These are phyloP conservation scores for Hymenoscyphus albidus DNA, from an alignment of 2,329 filamentous ascomycete species.

Conservation along the genomic window DNA sequence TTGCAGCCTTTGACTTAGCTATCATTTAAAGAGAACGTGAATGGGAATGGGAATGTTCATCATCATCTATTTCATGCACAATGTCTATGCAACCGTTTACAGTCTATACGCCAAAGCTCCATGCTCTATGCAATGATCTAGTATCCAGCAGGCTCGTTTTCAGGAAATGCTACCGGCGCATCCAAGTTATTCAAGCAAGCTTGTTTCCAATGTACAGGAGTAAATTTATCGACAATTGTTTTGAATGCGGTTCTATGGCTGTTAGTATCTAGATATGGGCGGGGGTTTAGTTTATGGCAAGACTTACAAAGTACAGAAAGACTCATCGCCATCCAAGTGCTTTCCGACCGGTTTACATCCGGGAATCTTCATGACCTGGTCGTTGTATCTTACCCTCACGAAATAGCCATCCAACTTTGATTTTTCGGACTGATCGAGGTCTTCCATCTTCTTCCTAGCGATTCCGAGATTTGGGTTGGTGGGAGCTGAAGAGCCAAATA, in stretches of 20 bases:
- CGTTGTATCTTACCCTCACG: constrained; percentile 89
- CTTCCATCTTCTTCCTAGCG: constrained; percentile 54
- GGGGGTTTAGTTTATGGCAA: neutral
- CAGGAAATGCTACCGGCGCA: constrained; percentile 30
- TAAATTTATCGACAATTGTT: constrained; percentile 83
- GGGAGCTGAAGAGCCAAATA: constrained; percentile 23
- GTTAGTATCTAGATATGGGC: constrained; percentile 1
- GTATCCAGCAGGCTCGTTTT: constrained; percentile 34
- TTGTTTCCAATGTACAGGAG: constrained; percentile 71
- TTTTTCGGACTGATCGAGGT: constrained; percentile 56
- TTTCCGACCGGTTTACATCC: constrained; percentile 74
- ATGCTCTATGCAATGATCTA: constrained; percentile 14
- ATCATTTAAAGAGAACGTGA: no score
- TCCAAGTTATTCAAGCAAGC: constrained; percentile 58
- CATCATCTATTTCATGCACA: neutral
- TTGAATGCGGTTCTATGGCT: constrained; percentile 75
- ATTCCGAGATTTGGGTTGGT: constrained; percentile 42
- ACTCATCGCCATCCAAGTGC: constrained; percentile 81
- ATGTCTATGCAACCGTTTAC: neutral
- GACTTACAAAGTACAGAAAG: constrained; percentile 81
- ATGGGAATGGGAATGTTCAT: neutral
- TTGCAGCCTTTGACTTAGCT: neutral
- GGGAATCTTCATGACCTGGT: constrained; percentile 74
- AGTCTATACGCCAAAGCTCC: neutral
- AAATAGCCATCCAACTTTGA: constrained; percentile 69